Evolutionary conservation across 352 stramenopile species (phyloP).

Genomic region (Globisporangium nunn): DNA sequence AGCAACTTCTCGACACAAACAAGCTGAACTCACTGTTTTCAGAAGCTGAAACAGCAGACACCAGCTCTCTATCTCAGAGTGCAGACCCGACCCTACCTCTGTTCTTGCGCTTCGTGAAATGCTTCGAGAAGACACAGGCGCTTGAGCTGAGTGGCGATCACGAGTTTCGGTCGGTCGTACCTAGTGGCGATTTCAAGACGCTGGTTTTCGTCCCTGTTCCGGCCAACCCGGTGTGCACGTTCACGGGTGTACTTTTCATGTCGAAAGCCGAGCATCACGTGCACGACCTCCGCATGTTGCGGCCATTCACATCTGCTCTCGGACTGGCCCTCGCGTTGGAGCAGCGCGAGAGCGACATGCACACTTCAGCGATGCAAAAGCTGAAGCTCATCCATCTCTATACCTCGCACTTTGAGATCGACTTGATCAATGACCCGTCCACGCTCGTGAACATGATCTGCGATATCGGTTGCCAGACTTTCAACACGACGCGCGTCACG

Average conservation of each 20-base stretch:
- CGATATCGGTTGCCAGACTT: constrained; percentile 52
- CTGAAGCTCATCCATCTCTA: constrained; percentile 58
- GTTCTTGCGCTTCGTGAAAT: constrained; percentile 34
- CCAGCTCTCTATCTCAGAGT: neutral
- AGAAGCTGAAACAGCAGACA: neutral
- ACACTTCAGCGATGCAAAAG: constrained; percentile 53
- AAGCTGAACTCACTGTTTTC: constrained; percentile 13
- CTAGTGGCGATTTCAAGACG: constrained; percentile 12
- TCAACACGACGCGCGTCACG: constrained; percentile 62
- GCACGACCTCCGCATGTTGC: constrained; percentile 21
- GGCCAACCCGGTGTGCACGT: constrained; percentile 16
- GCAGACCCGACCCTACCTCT: constrained; percentile 9
- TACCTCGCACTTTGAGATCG: constrained; percentile 56
- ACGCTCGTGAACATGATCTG: constrained; percentile 71
- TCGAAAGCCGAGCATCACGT: neutral
- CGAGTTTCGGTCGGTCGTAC: constrained; percentile 18
- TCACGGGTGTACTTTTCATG: constrained; percentile 10
- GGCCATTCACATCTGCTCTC: constrained; percentile 43
- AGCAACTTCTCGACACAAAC: neutral
- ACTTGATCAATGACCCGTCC: constrained; percentile 62
- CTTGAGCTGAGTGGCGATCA: constrained; percentile 36
- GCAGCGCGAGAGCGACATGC: constrained; percentile 54
- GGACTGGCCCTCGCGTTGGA: constrained; percentile 36
- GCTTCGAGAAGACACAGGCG: constrained; percentile 20
- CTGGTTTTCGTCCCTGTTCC: constrained; percentile 50